Base-by-base conservation (phyloP, 192 early-diverging fungal species). In the Hyaloraphidium curvatum region DNA sequence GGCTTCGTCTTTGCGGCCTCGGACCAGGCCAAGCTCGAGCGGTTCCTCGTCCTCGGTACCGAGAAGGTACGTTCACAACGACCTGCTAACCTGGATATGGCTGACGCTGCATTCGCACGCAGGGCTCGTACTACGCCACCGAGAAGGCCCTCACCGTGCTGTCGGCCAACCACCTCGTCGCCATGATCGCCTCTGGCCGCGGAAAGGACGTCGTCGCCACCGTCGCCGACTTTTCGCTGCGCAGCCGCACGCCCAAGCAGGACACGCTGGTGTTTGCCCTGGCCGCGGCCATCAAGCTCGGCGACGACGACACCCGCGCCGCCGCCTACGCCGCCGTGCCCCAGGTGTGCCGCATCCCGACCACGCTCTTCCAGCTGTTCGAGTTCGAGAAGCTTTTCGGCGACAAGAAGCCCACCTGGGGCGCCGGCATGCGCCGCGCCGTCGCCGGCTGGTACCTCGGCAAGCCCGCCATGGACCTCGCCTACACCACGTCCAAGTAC, bases 401-500 rank as follows among this genome's bases (percentile, higher is more conserved):
- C n/a, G n/a, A n/a, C n/a, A n/a, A n/a, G n/a, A n/a, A n/a, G n/a
- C 43, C 7, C 43, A 48, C 9, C 7, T 51, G 28, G 11, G 58
- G 58, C 19, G 22, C 23, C 14, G 58, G 41, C 39, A 19, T 54
- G n/a, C 58, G 58, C 17, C 21, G 27, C 16, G 51, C 52, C n/a
- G n/a, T 59, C 33, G 58, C 31, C 50, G 40, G 21, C 13, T 59
- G 58, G 58, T 59, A 59, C 58, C 7, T 19, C 43, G 43, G 43
- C 7, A n/a, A 48, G 50, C 17, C 16, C 26, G 25, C 58, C 37
- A 27, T 16, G 19, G 33, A 27, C n/a, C 61, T 59, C 33, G 61
- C 61, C 40, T 61, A 30, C 31, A 22, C 50, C 25, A 19, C 11
- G 17, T 57, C 61, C 26, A 62, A 62, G 61, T 62, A 53, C 57